Conservation (phyloP, 768 basidiomycete genomes). For the Hortiboletus campestris region DNA sequence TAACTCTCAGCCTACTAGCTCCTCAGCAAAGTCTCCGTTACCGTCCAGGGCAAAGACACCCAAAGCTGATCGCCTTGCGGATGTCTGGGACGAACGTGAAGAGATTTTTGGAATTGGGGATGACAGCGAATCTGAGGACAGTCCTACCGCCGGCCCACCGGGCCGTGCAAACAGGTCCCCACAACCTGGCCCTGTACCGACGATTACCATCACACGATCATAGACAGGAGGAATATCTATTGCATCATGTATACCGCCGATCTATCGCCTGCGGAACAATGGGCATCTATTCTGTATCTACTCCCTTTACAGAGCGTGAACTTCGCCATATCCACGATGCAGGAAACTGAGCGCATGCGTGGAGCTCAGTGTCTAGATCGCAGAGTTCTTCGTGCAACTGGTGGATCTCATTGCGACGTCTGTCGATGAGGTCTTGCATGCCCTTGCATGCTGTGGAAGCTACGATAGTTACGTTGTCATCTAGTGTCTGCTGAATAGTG, state of each 20-base stretch:
- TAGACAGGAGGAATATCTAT: constrained; percentile 22
- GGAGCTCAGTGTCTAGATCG: constrained; percentile 38
- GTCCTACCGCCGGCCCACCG: constrained; percentile 7
- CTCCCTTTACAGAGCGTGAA: not conserved
- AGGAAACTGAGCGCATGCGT: constrained; percentile 6
- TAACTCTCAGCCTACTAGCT: constrained; percentile 8
- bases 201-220: constrained; percentile 27
- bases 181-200: constrained; percentile 20
- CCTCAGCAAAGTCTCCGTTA: constrained; percentile 19
- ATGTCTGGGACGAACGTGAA: constrained; percentile 80
- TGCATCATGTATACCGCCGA: constrained; percentile 29
- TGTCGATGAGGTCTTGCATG: constrained; percentile 39
- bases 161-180: not conserved
- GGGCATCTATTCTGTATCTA: constrained; percentile 14
- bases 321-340: constrained; percentile 2
- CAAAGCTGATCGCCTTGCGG: constrained; percentile 42
- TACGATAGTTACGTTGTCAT: constrained; percentile 51
- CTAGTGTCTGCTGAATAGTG: constrained; percentile 45
- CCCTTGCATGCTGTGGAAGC: constrained; percentile 50
- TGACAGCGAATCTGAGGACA: constrained; percentile 57
- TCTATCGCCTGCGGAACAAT: constrained; percentile 1
- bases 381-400: constrained; percentile 44
- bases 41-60: constrained; percentile 29
- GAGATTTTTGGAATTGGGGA: constrained; percentile 69
- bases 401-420: constrained; percentile 45